phyloP scores from a whole-genome alignment of 2,329 filamentous ascomycete genomes.

The Ampelomyces quisqualis region DNA sequence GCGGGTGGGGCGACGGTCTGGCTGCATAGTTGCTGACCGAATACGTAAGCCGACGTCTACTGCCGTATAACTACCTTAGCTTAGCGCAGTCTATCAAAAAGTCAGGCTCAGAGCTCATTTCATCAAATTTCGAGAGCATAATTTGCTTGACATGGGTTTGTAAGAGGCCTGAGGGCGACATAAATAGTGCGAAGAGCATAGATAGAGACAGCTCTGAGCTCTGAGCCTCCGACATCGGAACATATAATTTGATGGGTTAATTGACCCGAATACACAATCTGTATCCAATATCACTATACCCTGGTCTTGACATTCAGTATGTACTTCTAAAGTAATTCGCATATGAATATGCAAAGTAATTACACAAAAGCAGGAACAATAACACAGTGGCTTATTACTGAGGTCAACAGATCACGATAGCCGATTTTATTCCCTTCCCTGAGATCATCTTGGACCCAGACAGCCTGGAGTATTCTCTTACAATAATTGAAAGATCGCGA shows the following conservation, averaged over 20 bases:
- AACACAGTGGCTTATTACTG: slow-evolving; percentile 11
- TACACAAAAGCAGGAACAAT: slow-evolving; percentile 21
- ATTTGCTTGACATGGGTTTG: slow-evolving; percentile 1
- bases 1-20: background rate
- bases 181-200: too few species aligned
- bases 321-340: slow-evolving; percentile 1
- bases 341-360: background rate
- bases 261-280: too few species aligned
- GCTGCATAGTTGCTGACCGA: background rate
- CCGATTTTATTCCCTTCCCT: slow-evolving; percentile 5
- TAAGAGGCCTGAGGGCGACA: too few species aligned
- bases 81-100: background rate
- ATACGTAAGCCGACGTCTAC: background rate
- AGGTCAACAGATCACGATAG: slow-evolving; percentile 16
- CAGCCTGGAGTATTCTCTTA: slow-evolving; percentile 10
- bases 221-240: too few species aligned
- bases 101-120: background rate
- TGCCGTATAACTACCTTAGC: too few species aligned
- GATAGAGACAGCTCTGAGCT: too few species aligned
- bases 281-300: too few species aligned
- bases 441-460: slow-evolving; percentile 24
- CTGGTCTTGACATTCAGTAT: background rate
- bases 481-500: slow-evolving; percentile 13
- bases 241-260: too few species aligned
- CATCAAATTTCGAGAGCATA: background rate